Evolutionary conservation across 73 alveolate species (phyloP).

Genomic region (Blepharisma japonicum): DNA sequence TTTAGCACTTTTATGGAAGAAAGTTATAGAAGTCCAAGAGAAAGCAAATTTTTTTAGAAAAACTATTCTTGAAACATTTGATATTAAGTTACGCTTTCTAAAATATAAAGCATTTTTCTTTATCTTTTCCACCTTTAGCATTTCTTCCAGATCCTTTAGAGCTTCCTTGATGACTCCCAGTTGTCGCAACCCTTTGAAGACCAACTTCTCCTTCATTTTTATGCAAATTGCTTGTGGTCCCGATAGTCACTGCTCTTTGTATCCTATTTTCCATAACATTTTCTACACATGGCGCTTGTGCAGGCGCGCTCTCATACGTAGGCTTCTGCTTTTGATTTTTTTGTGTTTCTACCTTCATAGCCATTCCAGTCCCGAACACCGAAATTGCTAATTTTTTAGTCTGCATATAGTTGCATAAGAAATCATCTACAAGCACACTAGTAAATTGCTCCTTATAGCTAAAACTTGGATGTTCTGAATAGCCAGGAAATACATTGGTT

Average conservation of each 20-base stretch:
- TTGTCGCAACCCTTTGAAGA: background rate
- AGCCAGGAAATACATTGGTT: background rate
- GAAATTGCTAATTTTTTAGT: background rate
- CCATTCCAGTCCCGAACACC: conserved; percentile 13
- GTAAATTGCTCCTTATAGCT: background rate
- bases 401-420: background rate
- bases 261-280: background rate
- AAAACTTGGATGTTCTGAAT: background rate
- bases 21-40: background rate
- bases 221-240: background rate
- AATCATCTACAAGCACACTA: background rate
- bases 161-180: background rate
- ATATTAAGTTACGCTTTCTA: background rate
- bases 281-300: background rate
- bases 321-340: background rate
- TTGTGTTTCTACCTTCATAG: conserved; percentile 13
- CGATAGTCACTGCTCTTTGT: background rate
- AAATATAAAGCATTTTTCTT: background rate
- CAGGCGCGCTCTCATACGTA: background rate
- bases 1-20: background rate
- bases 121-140: background rate
- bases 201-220: background rate
- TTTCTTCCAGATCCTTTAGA: background rate
- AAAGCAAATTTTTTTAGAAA: background rate
- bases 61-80: too few species aligned